Evolutionary conservation across 2,329 filamentous ascomycete species (phyloP), one percentile per base, ranked within the genome.

Genomic region (Helicocarpus griseus): DNA sequence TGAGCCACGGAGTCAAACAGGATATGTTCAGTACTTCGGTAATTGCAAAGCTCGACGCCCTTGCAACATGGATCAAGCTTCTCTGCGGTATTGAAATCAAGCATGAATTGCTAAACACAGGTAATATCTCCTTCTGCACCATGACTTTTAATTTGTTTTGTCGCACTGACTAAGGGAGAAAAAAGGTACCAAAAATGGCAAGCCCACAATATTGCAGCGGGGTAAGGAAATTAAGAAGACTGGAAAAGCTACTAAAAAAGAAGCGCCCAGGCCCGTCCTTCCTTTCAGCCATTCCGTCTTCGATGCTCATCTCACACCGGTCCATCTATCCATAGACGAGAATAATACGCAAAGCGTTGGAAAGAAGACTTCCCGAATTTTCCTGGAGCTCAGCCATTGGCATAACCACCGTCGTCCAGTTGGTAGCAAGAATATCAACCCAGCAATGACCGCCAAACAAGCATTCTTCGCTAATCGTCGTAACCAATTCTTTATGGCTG

Each of bases 401-500:
- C 64, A 67, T 40, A 65, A 63, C 44, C 61, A 65, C 17, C 62
- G 62, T 2, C 61, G 61, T 4, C 52, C 52, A 13, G 65, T 60
- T 55, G 56, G 44, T 24, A 40, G 44, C 6, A 56, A 59, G 51
- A 19, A 22, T 53, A 8, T n/a, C 17, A 24, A 11, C 14, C 40
- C 40, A 8, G 28, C 24, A 26, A 13, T 53, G 57, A 53, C 48
- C 35, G 44, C 53, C 13, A 69, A 62, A 58, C 60, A 69, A 57
- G 67, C 64, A 47, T 66, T 63, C 49, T 70, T 62, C 54, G 69
- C 72, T 5, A 66, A 64, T 49, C 75, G 69, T 55, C 70, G 69
- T 49, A 81, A 84, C 41, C 84, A 89, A 58, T 73, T 72, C 48
- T 82, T 80, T 60, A 85, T 86, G 78, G 76, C 77, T 1, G 82